Conservation (phyloP, 2,329 filamentous ascomycete species). For the Stachybotrys echinatus region DNA sequence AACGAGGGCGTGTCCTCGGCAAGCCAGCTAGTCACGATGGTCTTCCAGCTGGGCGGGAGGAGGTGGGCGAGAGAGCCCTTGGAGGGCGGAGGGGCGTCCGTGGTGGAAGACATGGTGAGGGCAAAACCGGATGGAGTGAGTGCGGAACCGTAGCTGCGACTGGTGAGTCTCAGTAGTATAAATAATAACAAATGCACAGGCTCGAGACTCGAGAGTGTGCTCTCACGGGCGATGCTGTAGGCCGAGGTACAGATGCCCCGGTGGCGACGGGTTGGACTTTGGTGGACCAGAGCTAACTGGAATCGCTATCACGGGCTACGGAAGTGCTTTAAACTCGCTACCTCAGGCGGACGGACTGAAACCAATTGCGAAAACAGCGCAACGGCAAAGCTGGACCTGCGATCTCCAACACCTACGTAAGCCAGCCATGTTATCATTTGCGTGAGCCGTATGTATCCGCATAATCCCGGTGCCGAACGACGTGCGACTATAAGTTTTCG, state of each 20-base stretch:
- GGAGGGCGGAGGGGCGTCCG: conserved; percentile 2
- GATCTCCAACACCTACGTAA: too few species aligned
- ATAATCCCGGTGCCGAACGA: too few species aligned
- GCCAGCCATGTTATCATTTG: too few species aligned
- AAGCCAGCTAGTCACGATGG: conserved; percentile 76
- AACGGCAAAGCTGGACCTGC: too few species aligned
- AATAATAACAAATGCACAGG: too few species aligned
- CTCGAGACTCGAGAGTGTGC: too few species aligned
- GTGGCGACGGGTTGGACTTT: not conserved
- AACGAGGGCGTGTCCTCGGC: conserved; percentile 95
- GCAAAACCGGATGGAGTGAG: not conserved
- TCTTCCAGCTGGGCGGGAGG: conserved; percentile 80
- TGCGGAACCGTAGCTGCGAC: too few species aligned
- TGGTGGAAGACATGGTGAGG: not conserved
- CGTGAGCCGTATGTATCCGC: too few species aligned
- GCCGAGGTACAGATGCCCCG: not conserved
- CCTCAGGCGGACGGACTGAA: not conserved
- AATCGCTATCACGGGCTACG: not conserved
- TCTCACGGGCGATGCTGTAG: too few species aligned
- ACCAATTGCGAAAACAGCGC: not conserved
- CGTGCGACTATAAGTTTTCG: too few species aligned
- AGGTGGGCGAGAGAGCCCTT: conserved; percentile 57
- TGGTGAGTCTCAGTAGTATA: too few species aligned
- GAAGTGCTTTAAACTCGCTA: not conserved
- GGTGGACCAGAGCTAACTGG: not conserved